Conservation (phyloP, 148 eudicot genomes). For the Rheum nobile region DNA sequence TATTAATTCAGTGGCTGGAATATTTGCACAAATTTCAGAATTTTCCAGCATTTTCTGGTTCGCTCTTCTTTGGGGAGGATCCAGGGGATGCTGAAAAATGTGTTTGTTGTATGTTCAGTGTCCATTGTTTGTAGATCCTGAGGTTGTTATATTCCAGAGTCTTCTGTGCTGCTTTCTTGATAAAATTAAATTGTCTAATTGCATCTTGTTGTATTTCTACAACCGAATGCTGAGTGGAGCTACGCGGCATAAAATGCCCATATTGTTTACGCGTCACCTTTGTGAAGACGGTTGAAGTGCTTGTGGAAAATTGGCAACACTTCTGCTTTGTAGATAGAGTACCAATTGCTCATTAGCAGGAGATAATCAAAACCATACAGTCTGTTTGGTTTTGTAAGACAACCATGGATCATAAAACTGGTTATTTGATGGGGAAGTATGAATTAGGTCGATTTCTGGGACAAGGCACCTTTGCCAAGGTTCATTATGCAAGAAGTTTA, state of each 20-base stretch:
- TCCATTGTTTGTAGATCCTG: not conserved
- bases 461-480: conserved; percentile 75
- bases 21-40: not conserved
- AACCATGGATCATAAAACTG: conserved; percentile 14
- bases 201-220: not conserved
- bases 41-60: conserved; percentile 6
- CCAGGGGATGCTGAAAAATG: conserved; percentile 16
- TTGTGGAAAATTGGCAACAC: not conserved
- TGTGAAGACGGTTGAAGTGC: conserved; percentile 10
- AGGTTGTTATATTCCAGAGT: not conserved
- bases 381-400: not conserved
- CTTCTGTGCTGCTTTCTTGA: not conserved
- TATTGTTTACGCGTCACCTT: not conserved
- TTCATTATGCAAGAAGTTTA: conserved; percentile 55
- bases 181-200: not conserved
- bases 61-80: not conserved
- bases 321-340: not conserved
- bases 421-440: conserved; percentile 33
- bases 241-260: not conserved
- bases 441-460: conserved; percentile 66
- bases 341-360: not conserved
- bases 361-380: not conserved
- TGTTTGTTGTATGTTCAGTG: conserved; percentile 1
- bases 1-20: not conserved
- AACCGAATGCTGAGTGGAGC: conserved; percentile 1